Evolutionary conservation across 345 rosid genomes (phyloP).

Genomic region (Moricandia moricandioides): DNA sequence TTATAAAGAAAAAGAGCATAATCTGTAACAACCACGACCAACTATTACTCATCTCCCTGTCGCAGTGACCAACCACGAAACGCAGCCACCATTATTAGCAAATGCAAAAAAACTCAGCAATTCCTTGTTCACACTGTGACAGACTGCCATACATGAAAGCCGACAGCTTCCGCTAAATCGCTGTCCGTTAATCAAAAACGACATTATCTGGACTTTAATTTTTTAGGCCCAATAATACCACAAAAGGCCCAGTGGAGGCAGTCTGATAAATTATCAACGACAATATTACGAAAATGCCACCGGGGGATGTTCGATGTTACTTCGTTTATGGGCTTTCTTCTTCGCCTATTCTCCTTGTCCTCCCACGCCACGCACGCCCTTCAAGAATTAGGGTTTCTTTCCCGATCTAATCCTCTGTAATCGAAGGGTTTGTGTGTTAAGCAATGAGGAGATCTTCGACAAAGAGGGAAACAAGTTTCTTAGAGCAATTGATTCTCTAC

Average conservation of each 20-base stretch:
- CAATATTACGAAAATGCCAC: constrained; percentile 3
- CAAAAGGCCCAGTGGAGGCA: background rate
- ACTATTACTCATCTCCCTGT: too few relatives aligned
- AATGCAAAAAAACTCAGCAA: too few relatives aligned
- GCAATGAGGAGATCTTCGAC: constrained; percentile 56
- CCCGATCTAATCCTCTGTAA: background rate
- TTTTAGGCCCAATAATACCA: background rate
- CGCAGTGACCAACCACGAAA: too few relatives aligned
- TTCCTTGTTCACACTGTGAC: too few relatives aligned
- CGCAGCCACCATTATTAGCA: too few relatives aligned
- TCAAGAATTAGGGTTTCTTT: background rate
- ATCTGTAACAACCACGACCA: too few relatives aligned
- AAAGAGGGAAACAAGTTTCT: constrained; percentile 42
- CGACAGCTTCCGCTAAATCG: too few relatives aligned
- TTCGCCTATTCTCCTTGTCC: constrained; percentile 5
- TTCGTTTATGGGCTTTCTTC: constrained; percentile 14
- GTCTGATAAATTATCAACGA: background rate
- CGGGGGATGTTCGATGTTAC: background rate
- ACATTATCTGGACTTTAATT: background rate
- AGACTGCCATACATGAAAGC: too few relatives aligned
- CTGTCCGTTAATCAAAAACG: too few relatives aligned
- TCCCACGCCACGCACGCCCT: background rate
- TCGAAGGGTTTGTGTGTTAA: background rate
- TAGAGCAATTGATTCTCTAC: constrained; percentile 72
- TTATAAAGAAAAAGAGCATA: too few relatives aligned